Evolutionary conservation across 129 eudicot species (phyloP), one percentile per base, ranked within the genome.

Genomic region (Ambrosia artemisiifolia): DNA sequence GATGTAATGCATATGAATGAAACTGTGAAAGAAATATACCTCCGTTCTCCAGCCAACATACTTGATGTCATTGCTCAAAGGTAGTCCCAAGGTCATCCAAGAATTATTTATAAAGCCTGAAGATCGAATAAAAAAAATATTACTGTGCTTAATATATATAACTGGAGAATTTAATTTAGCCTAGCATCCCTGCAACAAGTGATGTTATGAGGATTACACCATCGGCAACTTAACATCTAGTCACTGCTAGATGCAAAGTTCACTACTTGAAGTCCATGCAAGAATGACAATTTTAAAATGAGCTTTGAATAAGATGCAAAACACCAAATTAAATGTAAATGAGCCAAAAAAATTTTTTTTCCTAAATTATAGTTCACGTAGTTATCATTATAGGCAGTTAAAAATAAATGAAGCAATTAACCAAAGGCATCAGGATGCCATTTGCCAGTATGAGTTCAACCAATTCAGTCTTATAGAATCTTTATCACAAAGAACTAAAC

Each of bases 11-110:
- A 32, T 60, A 32, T 63, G 46, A 40, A 7, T 6, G 44, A 40
- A 40, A 40, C 44, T 40, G 32, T 77, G 42, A 47, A 28, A 18
- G 17, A 13, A 42, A 54, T 17, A 44, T 91, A 95, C 99, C 97
- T 95, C 73, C 96, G 90, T 64, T 95, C 99, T 73, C 97, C 99
- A 64, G 96, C 91, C 85, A 88, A 63, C 82, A 82, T 83, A 88
- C 83, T 95, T 13, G 99, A 95, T 54, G 85, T 80, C 99, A 95
- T 95, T 79, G 76, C 86, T 80, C 67, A 75, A 78, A 77, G 49
- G 63, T 60, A 77, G 78, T 65, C 47, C 77, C 82, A 86, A 80
- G 95, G 81, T 82, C 92, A 89, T 89, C 85, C 91, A 88, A 85
- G 64, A 70, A 66, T 72, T 65, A 69, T 79, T 64, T 55, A 72